Base-by-base conservation (phyloP, 1,139 yeast species). In the Sugiyamaella novakii region DNA sequence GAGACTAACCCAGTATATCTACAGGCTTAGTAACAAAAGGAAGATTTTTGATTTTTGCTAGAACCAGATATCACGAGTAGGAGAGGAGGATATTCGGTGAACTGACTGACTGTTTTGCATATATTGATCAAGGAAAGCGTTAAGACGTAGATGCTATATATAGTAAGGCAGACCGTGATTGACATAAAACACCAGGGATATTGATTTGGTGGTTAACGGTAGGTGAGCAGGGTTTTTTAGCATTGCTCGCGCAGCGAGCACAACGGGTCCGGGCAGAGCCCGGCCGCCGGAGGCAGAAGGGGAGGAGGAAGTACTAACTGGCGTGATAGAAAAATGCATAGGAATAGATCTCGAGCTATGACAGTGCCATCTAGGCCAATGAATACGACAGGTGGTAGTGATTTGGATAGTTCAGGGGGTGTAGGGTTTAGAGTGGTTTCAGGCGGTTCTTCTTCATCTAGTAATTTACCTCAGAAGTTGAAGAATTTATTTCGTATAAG, bases 401-500 rank as follows among this genome's bases (percentile, higher is more conserved):
- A 15, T 17, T 18, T 14, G 28, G 36, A 15, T 14, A 27, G 30
- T 19, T 12, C 37, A 27, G 35, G 39, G 17, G 15, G 27, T 8
- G 27, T 30, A 10, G 35, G 51, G 28, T 15, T 24, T 10, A 22
- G 50, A 17, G 42, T 21, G 11, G 47, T 29, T 24, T 29, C 49
- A 18, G 22, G 19, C 4, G 34, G 37, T 11, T 35, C 49, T 25
- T 22, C 41, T n/a, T 14, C 48, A 14, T 28, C 38, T 19, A 40
- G 51, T n/a, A 39, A 36, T 30, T 10, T 50, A 7, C 53, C 51
- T 10, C 66, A 59, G 48, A 59, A 62, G 46, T 55, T 65, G 40
- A 60, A 62, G 46, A 63, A 56, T 48, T 53, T 65, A 47, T 64
- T 65, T 51, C 58, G 59, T 46, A 62, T 65, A 50, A 54, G 57